phyloP scores from a whole-genome alignment of 2,329 filamentous ascomycete species.

The Botrytis medusae region DNA sequence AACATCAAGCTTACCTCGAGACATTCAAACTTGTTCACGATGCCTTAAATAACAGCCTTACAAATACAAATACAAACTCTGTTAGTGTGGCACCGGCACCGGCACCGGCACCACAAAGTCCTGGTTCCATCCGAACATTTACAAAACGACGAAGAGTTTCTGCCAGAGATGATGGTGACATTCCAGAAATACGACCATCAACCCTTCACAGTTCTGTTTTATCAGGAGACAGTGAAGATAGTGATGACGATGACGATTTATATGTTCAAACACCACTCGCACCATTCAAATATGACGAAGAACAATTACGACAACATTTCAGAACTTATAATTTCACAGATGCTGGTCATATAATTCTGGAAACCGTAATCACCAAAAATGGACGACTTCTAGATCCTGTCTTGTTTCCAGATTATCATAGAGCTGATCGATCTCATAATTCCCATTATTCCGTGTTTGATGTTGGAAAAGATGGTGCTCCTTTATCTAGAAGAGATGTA shows the following conservation, averaged over 20 bases:
- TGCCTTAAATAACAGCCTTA: slow-evolving; percentile 27
- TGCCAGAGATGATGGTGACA: slow-evolving; percentile 7
- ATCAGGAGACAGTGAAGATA: slow-evolving; percentile 41
- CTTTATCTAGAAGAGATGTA: slow-evolving; percentile 29
- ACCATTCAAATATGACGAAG: slow-evolving; percentile 44
- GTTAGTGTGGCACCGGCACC: neutral
- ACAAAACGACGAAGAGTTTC: slow-evolving; percentile 14
- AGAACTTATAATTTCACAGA: slow-evolving; percentile 46
- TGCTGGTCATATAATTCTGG: slow-evolving; percentile 44
- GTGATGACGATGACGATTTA: slow-evolving; percentile 42
- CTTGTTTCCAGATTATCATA: slow-evolving; percentile 30
- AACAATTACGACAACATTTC: slow-evolving; percentile 47
- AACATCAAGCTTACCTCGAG: slow-evolving; percentile 34
- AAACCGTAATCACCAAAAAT: slow-evolving; percentile 32
- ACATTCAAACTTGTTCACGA: slow-evolving; percentile 34
- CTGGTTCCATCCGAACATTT: slow-evolving; percentile 6
- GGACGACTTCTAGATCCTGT: slow-evolving; percentile 28
- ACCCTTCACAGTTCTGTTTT: slow-evolving; percentile 30
- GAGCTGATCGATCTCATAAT: slow-evolving; percentile 30
- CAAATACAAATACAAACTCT: neutral
- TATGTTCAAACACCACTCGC: slow-evolving; percentile 45
- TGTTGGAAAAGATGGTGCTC: slow-evolving; percentile 34
- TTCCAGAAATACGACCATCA: slow-evolving; percentile 1
- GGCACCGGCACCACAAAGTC: neutral
- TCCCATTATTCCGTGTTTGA: slow-evolving; percentile 37